Percentiles rank a stretch among this genome's conserved stretches.
These are phyloP conservation scores for Podosphaera xanthii DNA, from an alignment of 2,329 filamentous ascomycete genomes.

Conservation along the genomic window DNA sequence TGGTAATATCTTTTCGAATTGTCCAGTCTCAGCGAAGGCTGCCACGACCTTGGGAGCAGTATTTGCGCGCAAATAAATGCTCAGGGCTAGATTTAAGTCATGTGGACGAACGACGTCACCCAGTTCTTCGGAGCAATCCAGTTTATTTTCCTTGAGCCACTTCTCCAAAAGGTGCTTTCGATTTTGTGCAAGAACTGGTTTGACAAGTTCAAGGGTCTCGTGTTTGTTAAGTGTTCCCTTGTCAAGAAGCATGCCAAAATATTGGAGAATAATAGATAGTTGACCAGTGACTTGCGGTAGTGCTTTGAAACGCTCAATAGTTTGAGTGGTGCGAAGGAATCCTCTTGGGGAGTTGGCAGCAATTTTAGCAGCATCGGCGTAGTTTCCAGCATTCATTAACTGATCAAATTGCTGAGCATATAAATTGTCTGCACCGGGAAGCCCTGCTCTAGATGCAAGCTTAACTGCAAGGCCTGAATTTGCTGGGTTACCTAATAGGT, in stretches of 20 bases:
- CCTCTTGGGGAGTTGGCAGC: slow-evolving; percentile 91
- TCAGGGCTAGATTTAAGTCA: slow-evolving; percentile 68
- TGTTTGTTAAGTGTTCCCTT: slow-evolving; percentile 84
- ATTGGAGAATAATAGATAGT: slow-evolving; percentile 86
- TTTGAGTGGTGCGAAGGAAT: slow-evolving; percentile 82
- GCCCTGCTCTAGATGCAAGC: slow-evolving; percentile 77
- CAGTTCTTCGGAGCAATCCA: slow-evolving; percentile 87
- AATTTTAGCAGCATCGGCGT: slow-evolving; percentile 75
- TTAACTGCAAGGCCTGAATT: slow-evolving; percentile 88
- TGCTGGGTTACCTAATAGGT: slow-evolving; percentile 87
- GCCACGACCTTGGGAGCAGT: slow-evolving; percentile 86
- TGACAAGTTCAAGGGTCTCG: slow-evolving; percentile 81
- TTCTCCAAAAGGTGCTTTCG: slow-evolving; percentile 93
- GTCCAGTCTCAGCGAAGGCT: slow-evolving; percentile 80
- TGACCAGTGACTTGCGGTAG: slow-evolving; percentile 55
- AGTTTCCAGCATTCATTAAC: slow-evolving; percentile 58
- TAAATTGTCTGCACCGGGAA: slow-evolving; percentile 82
- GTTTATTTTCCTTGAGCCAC: slow-evolving; percentile 90
- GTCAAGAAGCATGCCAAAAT: slow-evolving; percentile 91
- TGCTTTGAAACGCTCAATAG: slow-evolving; percentile 87
- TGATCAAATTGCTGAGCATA: slow-evolving; percentile 87
- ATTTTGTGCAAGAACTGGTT: slow-evolving; percentile 79
- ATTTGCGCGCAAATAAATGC: slow-evolving; percentile 78
- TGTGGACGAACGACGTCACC: slow-evolving; percentile 83
- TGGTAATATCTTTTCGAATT: slow-evolving; percentile 89